Conservation (phyloP, 1,284 basidiomycete genomes). For the Rhodotorula sp. region DNA sequence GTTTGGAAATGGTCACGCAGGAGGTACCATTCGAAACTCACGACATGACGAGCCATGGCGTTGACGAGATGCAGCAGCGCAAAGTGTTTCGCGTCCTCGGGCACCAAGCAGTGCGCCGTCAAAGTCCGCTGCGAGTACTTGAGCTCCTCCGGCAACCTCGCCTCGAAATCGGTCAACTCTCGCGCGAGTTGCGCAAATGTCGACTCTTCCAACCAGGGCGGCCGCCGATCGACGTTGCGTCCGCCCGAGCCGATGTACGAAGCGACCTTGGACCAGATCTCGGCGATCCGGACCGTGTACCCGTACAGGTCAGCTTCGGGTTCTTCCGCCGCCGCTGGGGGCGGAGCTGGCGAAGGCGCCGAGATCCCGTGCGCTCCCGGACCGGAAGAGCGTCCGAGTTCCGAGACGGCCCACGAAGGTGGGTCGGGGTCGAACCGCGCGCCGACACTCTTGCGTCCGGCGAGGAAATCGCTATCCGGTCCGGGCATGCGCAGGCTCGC, state of each 20-base stretch:
- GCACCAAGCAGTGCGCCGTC: slow-evolving; percentile 35
- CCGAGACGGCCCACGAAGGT: slow-evolving; percentile 29
- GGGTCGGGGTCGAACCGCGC: slow-evolving; percentile 35
- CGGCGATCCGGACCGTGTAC: slow-evolving; percentile 37
- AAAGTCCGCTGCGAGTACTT: slow-evolving; percentile 36
- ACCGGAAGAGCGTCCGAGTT: neutral
- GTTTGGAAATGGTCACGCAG: too few species aligned
- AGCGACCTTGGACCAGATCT: slow-evolving; percentile 39
- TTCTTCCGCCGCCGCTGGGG: slow-evolving; percentile 2
- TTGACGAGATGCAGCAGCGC: slow-evolving; percentile 39
- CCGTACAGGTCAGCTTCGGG: slow-evolving; percentile 35
- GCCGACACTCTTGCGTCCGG: slow-evolving; percentile 24
- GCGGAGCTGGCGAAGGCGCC: neutral
- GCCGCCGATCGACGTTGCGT: slow-evolving; percentile 37
- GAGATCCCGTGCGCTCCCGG: slow-evolving; percentile 8
- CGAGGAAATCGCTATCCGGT: slow-evolving; percentile 33
- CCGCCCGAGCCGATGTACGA: slow-evolving; percentile 39
- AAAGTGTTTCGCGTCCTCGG: slow-evolving; percentile 33
- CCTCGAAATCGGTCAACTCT: slow-evolving; percentile 29
- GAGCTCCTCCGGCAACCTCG: slow-evolving; percentile 24
- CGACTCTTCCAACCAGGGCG: slow-evolving; percentile 38
- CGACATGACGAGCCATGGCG: slow-evolving; percentile 30
- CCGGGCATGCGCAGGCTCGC: slow-evolving; percentile 37
- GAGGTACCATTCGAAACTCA: neutral
- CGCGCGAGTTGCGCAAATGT: slow-evolving; percentile 37